Base-by-base conservation (phyloP, 805 yeast species). In the Cephaloascus fragrans region DNA sequence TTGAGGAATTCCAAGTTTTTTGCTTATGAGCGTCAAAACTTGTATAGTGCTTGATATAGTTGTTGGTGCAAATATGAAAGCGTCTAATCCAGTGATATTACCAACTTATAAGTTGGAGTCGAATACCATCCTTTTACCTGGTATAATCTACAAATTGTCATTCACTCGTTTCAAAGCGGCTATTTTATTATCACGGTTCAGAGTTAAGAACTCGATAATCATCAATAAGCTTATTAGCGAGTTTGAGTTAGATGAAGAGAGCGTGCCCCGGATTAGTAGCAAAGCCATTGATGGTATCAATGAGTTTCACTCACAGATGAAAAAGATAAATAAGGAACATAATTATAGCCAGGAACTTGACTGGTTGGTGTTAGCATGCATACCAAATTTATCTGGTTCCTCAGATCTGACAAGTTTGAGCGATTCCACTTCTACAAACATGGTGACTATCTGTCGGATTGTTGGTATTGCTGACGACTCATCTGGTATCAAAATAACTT, bases 131-230 rank as follows among this genome's bases (percentile, higher is more conserved):
- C 49, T 67, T 17, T 47, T 67, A 17, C 72, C 72, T 3, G 72
- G 72, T 3, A 62, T 67, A 35, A 53, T 66, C 41, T 67, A 67
- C 50, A 64, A 63, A 40, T 69, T 65, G 10, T 56, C 71, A 3
- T 65, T 67, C 35, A 55, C 67, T 26, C 49, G 72, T 35, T 64
- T 62, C 48, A 63, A 62, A 41, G 71, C 72, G 2, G 70, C 71
- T 4, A 64, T 71, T 2, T 52, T 67, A 32, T 52, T 67, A 40
- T 56, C 62, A 15, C 50, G 71, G 3, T 67, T 52, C 50, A 53
- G 61, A 35, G 49, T 56, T 8, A 47, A 51, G 10, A 39, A 47
- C 18, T 48, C 62, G 10, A 48, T 64, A 2, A 45, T 62, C 2
- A 55, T 64, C 33, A 54, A 53, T 20, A 55, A 56, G 38, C 49